Percentiles rank a stretch among this genome's conserved stretches.
phyloP scores from a whole-genome alignment of 768 basidiomycete genomes.

The Hortiboletus flavorubellus region DNA sequence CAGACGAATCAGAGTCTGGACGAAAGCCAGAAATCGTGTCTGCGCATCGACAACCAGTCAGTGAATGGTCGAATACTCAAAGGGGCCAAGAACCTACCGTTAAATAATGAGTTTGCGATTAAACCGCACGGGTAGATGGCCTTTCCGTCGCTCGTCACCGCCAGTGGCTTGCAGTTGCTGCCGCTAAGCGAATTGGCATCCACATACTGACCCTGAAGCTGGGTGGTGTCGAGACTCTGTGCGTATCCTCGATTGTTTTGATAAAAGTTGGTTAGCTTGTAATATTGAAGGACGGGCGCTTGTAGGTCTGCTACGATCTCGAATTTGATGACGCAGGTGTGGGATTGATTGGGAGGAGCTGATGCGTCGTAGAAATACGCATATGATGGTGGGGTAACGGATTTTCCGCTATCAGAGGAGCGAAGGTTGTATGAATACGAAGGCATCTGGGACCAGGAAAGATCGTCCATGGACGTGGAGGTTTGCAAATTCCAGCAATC shows the following conservation, averaged over 20 bases:
- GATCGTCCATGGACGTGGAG: slow-evolving; percentile 31
- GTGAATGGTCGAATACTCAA: not conserved
- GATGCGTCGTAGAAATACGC: slow-evolving; percentile 61
- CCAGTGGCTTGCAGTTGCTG: slow-evolving; percentile 89
- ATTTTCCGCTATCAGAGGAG: slow-evolving; percentile 49
- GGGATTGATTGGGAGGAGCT: slow-evolving; percentile 42
- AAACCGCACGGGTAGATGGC: slow-evolving; percentile 93
- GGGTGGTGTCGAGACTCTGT: slow-evolving; percentile 80
- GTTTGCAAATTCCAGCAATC: slow-evolving; percentile 69
- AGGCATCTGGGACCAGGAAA: slow-evolving; percentile 52
- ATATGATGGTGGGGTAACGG: slow-evolving; percentile 59
- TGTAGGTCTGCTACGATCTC: slow-evolving; percentile 74
- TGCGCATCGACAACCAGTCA: slow-evolving; percentile 29
- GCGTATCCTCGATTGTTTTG: slow-evolving; percentile 99
- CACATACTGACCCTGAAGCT: slow-evolving; percentile 73
- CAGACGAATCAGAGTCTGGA: slow-evolving; percentile 40
- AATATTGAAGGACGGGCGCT: slow-evolving; percentile 84
- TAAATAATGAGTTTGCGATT: slow-evolving; percentile 96
- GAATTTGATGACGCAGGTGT: slow-evolving; percentile 79
- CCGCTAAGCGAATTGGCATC: slow-evolving; percentile 46
- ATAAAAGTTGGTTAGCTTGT: slow-evolving; percentile 94
- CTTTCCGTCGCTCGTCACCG: slow-evolving; percentile 43
- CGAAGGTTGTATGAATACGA: slow-evolving; percentile 63
- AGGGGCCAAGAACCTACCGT: slow-evolving; percentile 51
- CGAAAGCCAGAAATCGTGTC: slow-evolving; percentile 76